A percentile compares a stretch with the other conserved stretches of the same genome.
Evolutionary conservation across 768 basidiomycete species (phyloP).

Genomic region (Kondoa malvinella): DNA sequence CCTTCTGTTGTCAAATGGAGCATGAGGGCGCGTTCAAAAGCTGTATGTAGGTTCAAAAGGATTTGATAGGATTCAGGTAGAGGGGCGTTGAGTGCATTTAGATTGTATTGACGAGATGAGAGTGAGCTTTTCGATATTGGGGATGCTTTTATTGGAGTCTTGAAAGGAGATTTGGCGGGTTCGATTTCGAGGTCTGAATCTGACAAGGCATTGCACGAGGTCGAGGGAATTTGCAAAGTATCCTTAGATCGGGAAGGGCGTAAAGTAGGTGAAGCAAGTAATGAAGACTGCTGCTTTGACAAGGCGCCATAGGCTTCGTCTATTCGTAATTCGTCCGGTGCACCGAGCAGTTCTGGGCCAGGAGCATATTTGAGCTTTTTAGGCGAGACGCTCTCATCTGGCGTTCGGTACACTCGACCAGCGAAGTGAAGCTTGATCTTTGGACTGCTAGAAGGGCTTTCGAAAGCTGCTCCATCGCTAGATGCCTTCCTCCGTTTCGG

Average conservation of each 20-base stretch:
- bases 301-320: conserved; percentile 1
- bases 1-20: conserved; percentile 25
- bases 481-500: not conserved
- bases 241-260: not conserved
- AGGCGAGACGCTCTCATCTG: not conserved
- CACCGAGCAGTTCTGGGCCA: not conserved
- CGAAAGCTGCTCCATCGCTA: not conserved
- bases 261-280: not conserved
- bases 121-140: not conserved
- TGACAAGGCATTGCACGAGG: not conserved
- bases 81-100: conserved; percentile 8
- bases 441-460: not conserved
- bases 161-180: not conserved
- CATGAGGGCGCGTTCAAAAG: conserved; percentile 24
- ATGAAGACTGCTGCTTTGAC: not conserved
- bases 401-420: conserved; percentile 13
- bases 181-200: conserved; percentile 7
- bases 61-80: conserved; percentile 13
- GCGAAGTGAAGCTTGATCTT: conserved; percentile 16
- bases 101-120: no score
- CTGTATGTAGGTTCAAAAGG: conserved; percentile 23
- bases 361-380: conserved; percentile 6
- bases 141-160: not conserved
- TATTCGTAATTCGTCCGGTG: conserved; percentile 12
- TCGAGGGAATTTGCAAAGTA: not conserved